phyloP scores from a whole-genome alignment of 2,329 filamentous ascomycete species.

The Chaetomium globosum region DNA sequence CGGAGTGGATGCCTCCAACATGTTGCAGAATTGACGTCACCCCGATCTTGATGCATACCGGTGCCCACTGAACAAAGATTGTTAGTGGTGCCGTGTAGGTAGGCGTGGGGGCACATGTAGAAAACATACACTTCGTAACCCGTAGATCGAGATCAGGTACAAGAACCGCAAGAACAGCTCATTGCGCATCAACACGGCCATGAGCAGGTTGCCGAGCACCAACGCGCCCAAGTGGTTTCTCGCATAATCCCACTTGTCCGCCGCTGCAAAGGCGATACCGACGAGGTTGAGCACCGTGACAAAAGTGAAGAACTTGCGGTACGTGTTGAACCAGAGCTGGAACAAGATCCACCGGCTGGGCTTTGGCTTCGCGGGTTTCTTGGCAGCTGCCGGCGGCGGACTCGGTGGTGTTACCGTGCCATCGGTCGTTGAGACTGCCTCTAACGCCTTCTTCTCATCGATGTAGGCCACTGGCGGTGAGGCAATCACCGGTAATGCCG shows the following conservation, averaged over 20 bases:
- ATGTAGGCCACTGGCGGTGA: slow-evolving; percentile 32
- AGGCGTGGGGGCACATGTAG: not conserved
- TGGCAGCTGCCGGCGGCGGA: slow-evolving; percentile 31
- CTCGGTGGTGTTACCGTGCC: slow-evolving; percentile 41
- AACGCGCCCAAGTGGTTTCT: slow-evolving; percentile 45
- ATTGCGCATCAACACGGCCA: slow-evolving; percentile 47
- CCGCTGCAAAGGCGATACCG: slow-evolving; percentile 43
- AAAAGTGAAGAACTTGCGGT: slow-evolving; percentile 47
- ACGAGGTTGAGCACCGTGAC: slow-evolving; percentile 43
- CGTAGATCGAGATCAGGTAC: slow-evolving; percentile 45
- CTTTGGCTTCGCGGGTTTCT: slow-evolving; percentile 35
- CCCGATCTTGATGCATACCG: slow-evolving; percentile 42
- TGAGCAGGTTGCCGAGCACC: slow-evolving; percentile 46
- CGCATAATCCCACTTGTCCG: slow-evolving; percentile 44
- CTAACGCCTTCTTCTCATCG: slow-evolving; percentile 34
- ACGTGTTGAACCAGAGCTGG: slow-evolving; percentile 48
- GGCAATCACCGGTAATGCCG: slow-evolving; percentile 35
- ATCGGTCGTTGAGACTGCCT: slow-evolving; percentile 29
- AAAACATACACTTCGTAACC: slow-evolving; percentile 42
- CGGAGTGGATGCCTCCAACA: slow-evolving; percentile 48
- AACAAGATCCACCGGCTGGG: slow-evolving; percentile 43
- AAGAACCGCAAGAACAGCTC: slow-evolving; percentile 45
- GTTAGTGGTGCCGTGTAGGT: slow-evolving; percentile 19
- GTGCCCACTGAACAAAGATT: slow-evolving; percentile 43
- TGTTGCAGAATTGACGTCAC: slow-evolving; percentile 46